phyloP scores from a whole-genome alignment of 2,329 filamentous ascomycete genomes.

The Aspergillus aculeatus region DNA sequence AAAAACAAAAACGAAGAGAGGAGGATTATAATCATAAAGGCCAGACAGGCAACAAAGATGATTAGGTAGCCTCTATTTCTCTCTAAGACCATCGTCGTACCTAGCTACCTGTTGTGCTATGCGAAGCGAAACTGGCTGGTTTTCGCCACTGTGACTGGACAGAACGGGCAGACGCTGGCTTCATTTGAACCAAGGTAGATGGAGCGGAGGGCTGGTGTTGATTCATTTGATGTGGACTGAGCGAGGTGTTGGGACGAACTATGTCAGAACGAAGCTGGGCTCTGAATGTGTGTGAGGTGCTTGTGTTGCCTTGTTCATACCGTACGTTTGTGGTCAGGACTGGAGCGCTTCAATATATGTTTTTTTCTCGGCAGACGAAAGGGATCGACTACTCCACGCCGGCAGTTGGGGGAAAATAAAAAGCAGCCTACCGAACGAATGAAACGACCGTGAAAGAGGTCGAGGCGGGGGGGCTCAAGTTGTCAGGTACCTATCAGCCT shows the following conservation, averaged over 20 bases:
- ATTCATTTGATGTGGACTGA: constrained; percentile 16
- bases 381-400: background rate
- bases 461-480: background rate
- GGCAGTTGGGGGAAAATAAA: background rate
- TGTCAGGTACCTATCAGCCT: background rate
- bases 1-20: too few species aligned
- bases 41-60: background rate
- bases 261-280: background rate
- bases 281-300: background rate
- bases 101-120: background rate
- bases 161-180: constrained; percentile 11
- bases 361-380: background rate
- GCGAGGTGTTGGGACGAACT: background rate
- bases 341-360: background rate
- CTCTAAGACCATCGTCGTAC: background rate
- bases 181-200: background rate
- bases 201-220: constrained; percentile 1
- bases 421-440: background rate
- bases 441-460: background rate
- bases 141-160: constrained; percentile 9
- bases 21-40: too few species aligned
- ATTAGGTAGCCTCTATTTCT: background rate
- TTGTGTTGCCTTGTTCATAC: background rate
- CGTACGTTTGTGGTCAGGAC: background rate
- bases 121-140: constrained; percentile 13